These are phyloP conservation scores for Amylocystis lapponica DNA, from an alignment of 768 basidiomycete genomes.

Conservation along the genomic window DNA sequence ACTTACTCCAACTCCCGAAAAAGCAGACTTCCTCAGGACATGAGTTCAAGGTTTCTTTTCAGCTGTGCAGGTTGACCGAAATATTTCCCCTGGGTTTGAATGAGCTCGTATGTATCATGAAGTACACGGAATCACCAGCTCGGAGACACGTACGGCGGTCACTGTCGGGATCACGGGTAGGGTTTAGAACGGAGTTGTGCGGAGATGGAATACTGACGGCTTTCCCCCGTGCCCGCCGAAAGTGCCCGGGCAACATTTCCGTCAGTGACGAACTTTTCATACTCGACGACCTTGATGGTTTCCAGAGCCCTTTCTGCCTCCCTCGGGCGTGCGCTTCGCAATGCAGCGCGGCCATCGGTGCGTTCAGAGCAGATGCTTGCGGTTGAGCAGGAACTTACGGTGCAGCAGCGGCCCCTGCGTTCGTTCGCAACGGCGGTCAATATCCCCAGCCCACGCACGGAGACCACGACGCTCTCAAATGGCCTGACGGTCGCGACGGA, in stretches of 20 bases:
- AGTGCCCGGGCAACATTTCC: constrained; percentile 19
- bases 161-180: too few species aligned
- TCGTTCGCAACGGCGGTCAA: constrained; percentile 71
- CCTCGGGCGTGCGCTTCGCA: constrained; percentile 36
- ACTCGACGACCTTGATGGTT: constrained; percentile 37
- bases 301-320: constrained; percentile 40
- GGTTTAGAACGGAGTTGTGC: too few species aligned
- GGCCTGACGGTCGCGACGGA: constrained; percentile 95
- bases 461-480: constrained; percentile 89
- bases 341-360: constrained; percentile 32
- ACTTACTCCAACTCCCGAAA: too few species aligned
- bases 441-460: constrained; percentile 68
- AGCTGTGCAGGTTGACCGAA: too few species aligned
- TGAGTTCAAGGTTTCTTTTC: too few species aligned
- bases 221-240: too few species aligned
- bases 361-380: constrained; percentile 10
- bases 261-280: constrained; percentile 21
- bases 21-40: too few species aligned
- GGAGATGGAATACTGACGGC: too few species aligned
- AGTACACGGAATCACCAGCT: too few species aligned
- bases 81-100: too few species aligned
- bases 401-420: constrained; percentile 45
- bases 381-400: not conserved
- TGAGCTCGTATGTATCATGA: too few species aligned
- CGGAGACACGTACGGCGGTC: too few species aligned